Conservation (phyloP, 805 yeast species). For the Priceomyces haplophilus region DNA sequence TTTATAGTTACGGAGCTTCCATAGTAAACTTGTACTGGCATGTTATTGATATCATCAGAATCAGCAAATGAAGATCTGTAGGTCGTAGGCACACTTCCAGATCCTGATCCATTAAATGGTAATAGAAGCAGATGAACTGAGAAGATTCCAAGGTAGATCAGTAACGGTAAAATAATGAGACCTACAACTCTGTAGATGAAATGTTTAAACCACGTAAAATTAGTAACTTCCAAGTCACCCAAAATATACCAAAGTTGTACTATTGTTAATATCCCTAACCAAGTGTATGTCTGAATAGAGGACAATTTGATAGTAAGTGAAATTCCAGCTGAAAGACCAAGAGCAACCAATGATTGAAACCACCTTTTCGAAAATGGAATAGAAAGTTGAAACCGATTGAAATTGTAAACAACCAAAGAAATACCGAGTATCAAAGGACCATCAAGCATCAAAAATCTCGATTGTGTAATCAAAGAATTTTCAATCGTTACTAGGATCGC, state of each 20-base stretch:
- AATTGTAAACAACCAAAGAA: constrained; percentile 48
- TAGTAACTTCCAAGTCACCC: constrained; percentile 61
- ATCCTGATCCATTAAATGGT: constrained; percentile 53
- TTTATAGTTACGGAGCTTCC: constrained; percentile 74
- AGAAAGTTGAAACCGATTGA: constrained; percentile 47
- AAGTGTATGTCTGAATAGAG: constrained; percentile 63
- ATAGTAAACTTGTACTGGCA: constrained; percentile 64
- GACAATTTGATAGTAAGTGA: constrained; percentile 64
- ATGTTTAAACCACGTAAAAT: constrained; percentile 37
- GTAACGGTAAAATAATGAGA: constrained; percentile 52
- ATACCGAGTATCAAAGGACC: constrained; percentile 44
- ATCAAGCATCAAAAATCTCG: constrained; percentile 48
- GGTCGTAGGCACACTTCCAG: constrained; percentile 60
- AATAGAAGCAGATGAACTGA: constrained; percentile 52
- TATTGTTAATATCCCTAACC: constrained; percentile 53
- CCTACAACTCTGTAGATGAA: constrained; percentile 36
- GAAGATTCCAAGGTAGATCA: constrained; percentile 57
- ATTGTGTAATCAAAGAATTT: constrained; percentile 59
- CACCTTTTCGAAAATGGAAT: constrained; percentile 48
- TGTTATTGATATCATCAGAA: constrained; percentile 28
- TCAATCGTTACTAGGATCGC: constrained; percentile 56
- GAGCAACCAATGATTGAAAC: constrained; percentile 46
- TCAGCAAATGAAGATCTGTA: constrained; percentile 60
- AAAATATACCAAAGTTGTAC: constrained; percentile 62
- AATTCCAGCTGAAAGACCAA: constrained; percentile 55